Conservation (phyloP, 1,284 basidiomycete genomes). For the Trichosporon sp. region DNA sequence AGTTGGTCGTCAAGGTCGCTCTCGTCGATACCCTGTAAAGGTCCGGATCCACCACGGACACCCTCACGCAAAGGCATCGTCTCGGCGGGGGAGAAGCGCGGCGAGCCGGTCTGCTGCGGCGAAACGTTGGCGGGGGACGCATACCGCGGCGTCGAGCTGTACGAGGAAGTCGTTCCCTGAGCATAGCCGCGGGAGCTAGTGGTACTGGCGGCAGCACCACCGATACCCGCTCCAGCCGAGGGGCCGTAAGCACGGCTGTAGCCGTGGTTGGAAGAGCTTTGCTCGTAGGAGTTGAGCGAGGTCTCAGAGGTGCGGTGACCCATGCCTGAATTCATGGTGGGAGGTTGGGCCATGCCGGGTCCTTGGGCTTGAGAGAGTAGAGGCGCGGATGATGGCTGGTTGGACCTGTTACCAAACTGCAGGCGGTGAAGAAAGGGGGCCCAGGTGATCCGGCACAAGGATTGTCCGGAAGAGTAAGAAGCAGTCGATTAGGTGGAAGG, state of each 20-base stretch:
- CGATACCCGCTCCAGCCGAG: constrained; percentile 12
- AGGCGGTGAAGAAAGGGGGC: background rate
- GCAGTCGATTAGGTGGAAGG: background rate
- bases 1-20: constrained; percentile 61
- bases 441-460: background rate
- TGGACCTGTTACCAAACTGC: constrained; percentile 19
- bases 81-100: constrained; percentile 5
- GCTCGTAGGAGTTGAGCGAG: constrained; percentile 39
- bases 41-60: background rate
- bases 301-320: constrained; percentile 45
- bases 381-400: constrained; percentile 20
- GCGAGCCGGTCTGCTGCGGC: constrained; percentile 5
- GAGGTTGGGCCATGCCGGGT: constrained; percentile 18
- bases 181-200: constrained; percentile 13
- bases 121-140: constrained; percentile 19
- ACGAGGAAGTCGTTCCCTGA: constrained; percentile 16
- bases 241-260: constrained; percentile 17
- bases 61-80: constrained; percentile 10
- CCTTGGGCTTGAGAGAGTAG: constrained; percentile 19
- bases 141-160: constrained; percentile 23
- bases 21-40: constrained; percentile 35
- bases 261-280: constrained; percentile 15
- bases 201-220: constrained; percentile 5
- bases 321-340: constrained; percentile 33
- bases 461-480: background rate